These are phyloP conservation scores for Picochlorum costavermella DNA, from an alignment of 139 green algal genomes.

Conservation along the genomic window DNA sequence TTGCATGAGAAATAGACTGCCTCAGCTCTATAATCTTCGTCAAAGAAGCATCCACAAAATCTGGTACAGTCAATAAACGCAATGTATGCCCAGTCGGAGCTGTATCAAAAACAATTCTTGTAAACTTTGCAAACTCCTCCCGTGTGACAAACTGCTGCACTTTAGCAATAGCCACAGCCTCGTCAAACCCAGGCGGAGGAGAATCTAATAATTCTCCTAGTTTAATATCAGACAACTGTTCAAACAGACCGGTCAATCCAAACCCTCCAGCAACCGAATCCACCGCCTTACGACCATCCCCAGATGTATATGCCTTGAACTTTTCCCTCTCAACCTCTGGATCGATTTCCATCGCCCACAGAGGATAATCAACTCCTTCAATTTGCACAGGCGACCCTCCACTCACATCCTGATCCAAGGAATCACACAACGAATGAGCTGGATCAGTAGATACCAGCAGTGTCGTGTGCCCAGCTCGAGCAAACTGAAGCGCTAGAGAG, in stretches of 20 bases:
- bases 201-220: conserved; percentile 95
- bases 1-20: conserved; percentile 54
- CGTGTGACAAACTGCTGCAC: conserved; percentile 87
- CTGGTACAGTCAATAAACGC: conserved; percentile 76
- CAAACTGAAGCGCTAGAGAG: conserved; percentile 79
- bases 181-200: conserved; percentile 88
- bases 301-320: conserved; percentile 37
- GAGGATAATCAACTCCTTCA: conserved; percentile 76
- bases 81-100: conserved; percentile 93
- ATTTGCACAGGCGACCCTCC: conserved; percentile 82
- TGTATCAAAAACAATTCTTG: conserved; percentile 96
- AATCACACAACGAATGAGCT: conserved; percentile 92
- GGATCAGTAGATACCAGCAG: conserved; percentile 97
- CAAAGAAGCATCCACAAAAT: conserved; percentile 75
- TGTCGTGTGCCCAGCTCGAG: conserved; percentile 73
- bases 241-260: conserved; percentile 63
- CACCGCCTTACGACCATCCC: conserved; percentile 27
- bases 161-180: conserved; percentile 88
- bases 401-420: conserved; percentile 84
- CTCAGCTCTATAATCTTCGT: conserved; percentile 67
- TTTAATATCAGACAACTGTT: conserved; percentile 83
- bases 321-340: conserved; percentile 57
- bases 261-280: conserved; percentile 72
- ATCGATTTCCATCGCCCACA: conserved; percentile 95
- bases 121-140: conserved; percentile 88